Conservation (phyloP, 2,329 filamentous ascomycete species). For the Dactylonectria estremocensis region DNA sequence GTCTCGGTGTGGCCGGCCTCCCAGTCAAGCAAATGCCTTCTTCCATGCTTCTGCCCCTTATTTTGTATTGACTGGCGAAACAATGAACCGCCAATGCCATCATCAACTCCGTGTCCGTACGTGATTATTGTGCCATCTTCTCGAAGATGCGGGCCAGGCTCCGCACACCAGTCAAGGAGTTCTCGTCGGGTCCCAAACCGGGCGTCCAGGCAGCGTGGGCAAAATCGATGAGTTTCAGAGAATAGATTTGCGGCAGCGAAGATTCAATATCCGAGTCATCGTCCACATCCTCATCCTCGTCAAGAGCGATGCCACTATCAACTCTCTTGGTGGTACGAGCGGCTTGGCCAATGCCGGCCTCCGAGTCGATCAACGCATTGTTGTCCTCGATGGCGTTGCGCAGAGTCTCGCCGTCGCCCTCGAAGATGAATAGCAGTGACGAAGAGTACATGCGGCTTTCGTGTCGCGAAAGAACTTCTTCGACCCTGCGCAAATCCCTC, state of each 20-base stretch:
- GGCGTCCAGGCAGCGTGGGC: slow-evolving; percentile 91
- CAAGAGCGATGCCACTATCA: slow-evolving; percentile 70
- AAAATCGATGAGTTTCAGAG: slow-evolving; percentile 95
- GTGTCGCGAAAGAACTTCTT: slow-evolving; percentile 67
- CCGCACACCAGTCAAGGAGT: slow-evolving; percentile 81
- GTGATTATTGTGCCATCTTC: slow-evolving; percentile 65
- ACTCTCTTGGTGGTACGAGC: slow-evolving; percentile 61
- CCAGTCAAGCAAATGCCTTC: slow-evolving; percentile 41
- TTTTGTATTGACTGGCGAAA: slow-evolving; percentile 19
- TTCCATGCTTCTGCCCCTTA: slow-evolving; percentile 27
- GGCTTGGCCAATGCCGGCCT: slow-evolving; percentile 61
- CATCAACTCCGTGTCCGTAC: slow-evolving; percentile 35
- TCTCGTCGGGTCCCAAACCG: slow-evolving; percentile 88
- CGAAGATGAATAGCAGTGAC: slow-evolving; percentile 75
- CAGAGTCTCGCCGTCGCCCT: slow-evolving; percentile 73
- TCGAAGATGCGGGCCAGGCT: slow-evolving; percentile 81
- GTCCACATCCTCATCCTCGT: slow-evolving; percentile 59
- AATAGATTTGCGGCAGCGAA: slow-evolving; percentile 76
- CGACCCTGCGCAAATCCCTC: slow-evolving; percentile 66
- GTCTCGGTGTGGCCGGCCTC: slow-evolving; percentile 45
- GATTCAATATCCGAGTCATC: slow-evolving; percentile 66
- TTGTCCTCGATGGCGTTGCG: slow-evolving; percentile 68
- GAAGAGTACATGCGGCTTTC: slow-evolving; percentile 77
- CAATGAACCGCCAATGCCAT: slow-evolving; percentile 32
- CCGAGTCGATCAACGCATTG: slow-evolving; percentile 63